phyloP scores from a whole-genome alignment of 1,284 basidiomycete genomes.

The Moesziomyces sp. region DNA sequence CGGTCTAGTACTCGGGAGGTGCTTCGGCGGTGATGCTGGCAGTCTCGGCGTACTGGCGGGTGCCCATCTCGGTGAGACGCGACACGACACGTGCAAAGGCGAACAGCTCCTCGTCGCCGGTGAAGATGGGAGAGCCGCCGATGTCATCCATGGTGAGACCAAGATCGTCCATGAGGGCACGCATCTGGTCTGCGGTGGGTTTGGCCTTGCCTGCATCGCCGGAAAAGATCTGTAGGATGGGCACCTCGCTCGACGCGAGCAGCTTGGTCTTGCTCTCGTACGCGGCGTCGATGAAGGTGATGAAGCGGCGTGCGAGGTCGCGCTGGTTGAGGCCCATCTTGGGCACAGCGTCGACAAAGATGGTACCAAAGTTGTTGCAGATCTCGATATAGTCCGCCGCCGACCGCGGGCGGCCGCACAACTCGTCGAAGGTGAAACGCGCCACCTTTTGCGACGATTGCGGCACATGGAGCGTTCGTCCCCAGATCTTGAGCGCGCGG shows the following conservation, averaged over 20 bases:
- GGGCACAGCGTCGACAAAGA: constrained; percentile 88
- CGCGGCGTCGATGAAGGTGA: constrained; percentile 94
- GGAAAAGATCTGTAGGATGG: constrained; percentile 62
- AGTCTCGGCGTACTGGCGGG: constrained; percentile 51
- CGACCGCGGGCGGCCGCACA: constrained; percentile 89
- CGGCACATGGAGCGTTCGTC: constrained; percentile 82
- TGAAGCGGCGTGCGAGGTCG: constrained; percentile 89
- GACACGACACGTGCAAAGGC: constrained; percentile 66
- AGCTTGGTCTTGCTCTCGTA: constrained; percentile 66
- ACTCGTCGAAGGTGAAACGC: constrained; percentile 84
- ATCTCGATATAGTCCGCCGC: constrained; percentile 97
- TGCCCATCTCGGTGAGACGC: constrained; percentile 65
- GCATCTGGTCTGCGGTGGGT: constrained; percentile 60
- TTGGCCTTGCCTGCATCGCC: constrained; percentile 43
- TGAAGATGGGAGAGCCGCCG: constrained; percentile 64
- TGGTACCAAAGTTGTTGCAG: constrained; percentile 83
- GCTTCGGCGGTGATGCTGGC: constrained; percentile 18
- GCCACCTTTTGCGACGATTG: constrained; percentile 74
- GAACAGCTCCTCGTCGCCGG: constrained; percentile 66
- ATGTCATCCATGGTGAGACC: constrained; percentile 63
- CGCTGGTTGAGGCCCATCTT: constrained; percentile 86
- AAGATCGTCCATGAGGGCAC: constrained; percentile 65
- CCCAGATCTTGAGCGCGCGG: constrained; percentile 85
- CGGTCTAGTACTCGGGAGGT: constrained; percentile 29
- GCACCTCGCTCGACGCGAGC: constrained; percentile 57